A percentile compares a stretch with the other conserved stretches of the same genome.
Evolutionary conservation across 202 grass and related monocot species (phyloP).

Genomic region (Hordeum pubiflorum): DNA sequence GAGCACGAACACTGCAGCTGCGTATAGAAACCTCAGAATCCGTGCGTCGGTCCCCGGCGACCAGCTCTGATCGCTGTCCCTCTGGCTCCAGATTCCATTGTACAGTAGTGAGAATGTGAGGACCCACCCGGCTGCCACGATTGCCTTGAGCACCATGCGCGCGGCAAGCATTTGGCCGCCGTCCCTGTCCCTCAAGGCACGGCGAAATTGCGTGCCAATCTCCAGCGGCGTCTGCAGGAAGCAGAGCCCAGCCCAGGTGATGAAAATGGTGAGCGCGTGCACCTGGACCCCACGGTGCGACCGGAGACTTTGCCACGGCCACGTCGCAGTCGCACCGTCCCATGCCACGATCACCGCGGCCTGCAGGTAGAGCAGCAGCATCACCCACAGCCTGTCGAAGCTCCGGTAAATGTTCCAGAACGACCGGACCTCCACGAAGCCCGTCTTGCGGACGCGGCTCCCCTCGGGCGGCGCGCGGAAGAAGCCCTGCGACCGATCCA

Average conservation of each 20-base stretch:
- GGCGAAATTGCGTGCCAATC: conserved; percentile 66
- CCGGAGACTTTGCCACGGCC: conserved; percentile 55
- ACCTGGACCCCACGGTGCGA: conserved; percentile 26
- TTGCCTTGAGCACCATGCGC: conserved; percentile 79
- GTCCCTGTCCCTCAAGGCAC: conserved; percentile 43
- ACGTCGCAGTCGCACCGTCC: conserved; percentile 8
- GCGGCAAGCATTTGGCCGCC: conserved; percentile 42
- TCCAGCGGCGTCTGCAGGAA: conserved; percentile 81
- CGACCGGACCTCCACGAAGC: conserved; percentile 89
- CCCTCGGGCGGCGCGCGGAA: conserved; percentile 37
- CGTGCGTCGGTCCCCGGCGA: conserved; percentile 18
- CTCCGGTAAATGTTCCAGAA: conserved; percentile 88
- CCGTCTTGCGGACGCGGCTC: conserved; percentile 69
- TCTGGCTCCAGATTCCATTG: conserved; percentile 44
- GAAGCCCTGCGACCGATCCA: conserved; percentile 55
- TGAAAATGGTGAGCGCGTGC: conserved; percentile 61
- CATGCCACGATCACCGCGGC: conserved; percentile 69
- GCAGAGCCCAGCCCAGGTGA: conserved; percentile 79
- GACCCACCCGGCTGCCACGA: conserved; percentile 63
- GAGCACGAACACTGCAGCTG: conserved; percentile 52
- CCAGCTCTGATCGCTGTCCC: conserved; percentile 35
- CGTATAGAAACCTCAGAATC: conserved; percentile 53
- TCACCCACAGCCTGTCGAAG: conserved; percentile 91
- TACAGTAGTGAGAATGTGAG: conserved; percentile 57
- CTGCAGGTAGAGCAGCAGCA: conserved; percentile 82